Base-by-base conservation (phyloP, 2,329 filamentous ascomycete species). In the Alternaria sp. region DNA sequence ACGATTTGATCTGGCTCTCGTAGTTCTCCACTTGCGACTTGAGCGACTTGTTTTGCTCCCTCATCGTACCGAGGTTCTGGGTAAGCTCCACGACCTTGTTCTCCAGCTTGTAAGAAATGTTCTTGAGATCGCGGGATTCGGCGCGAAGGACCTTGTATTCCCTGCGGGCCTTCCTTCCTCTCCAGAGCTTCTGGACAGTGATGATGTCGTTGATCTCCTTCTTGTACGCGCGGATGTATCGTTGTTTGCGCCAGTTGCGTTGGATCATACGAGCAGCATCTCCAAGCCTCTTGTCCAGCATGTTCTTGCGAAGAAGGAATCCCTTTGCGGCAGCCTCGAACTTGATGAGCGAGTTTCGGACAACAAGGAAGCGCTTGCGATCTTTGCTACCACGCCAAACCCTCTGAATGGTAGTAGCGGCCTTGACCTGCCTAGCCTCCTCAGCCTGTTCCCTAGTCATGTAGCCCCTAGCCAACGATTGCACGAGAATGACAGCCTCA, bases 61-160 rank as follows among this genome's bases (percentile, higher is more conserved):
- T 97, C 86, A 97, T 91, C 9, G 93, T 90, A 67, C 95, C 94
- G 71, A 99, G 82, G 51, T 91, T 92, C 79, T 99, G 95, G 1
- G 95, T 99, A 74, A 99, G 87, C 82, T 99, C 95, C 64, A 99
- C 93, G 64, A 99, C 95, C 88, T 99, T 99, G 86, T 99, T 98
- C 80, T 99, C 95, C 72, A 99, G 84, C 84, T 97, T 98, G 85
- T 99, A 99, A 3, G 95, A 98, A 70, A 99, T 99, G 81, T 98
- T 94, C 85, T 98, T 98, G 78, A 99, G 87, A 83, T 99, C 96
- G 75, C 95, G 91, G 67, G 95, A 95, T 81, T 99, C 95, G 80
- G 97, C 94, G 69, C 95, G 92, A 63, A 96, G 83, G 70, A 84
- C 88, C 87, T 97, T 98, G 85, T 99, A 99, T 49, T 88, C 89